These are phyloP conservation scores for Gautieria morchelliformis DNA, from an alignment of 768 basidiomycete species.

Conservation along the genomic window DNA sequence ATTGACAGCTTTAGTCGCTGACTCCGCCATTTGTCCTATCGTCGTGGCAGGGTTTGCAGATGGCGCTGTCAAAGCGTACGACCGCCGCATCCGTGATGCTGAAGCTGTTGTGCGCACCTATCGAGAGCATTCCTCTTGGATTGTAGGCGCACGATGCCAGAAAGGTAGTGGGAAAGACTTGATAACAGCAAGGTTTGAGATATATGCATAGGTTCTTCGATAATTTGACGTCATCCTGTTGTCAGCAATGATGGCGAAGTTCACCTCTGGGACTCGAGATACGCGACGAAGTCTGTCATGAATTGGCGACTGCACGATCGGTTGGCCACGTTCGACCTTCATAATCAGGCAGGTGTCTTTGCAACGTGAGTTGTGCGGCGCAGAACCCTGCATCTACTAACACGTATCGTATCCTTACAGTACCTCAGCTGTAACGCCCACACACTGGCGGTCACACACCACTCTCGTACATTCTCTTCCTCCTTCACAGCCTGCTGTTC, in stretches of 20 bases:
- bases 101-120: slow-evolving; percentile 76
- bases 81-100: slow-evolving; percentile 77
- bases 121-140: slow-evolving; percentile 74
- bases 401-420: slow-evolving; percentile 19
- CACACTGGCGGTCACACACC: slow-evolving; percentile 53
- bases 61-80: slow-evolving; percentile 82
- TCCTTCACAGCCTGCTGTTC: slow-evolving; percentile 20
- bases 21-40: slow-evolving; percentile 62
- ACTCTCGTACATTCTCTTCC: slow-evolving; percentile 46
- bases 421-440: slow-evolving; percentile 48
- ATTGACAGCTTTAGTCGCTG: slow-evolving; percentile 76
- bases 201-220: background rate
- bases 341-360: slow-evolving; percentile 73
- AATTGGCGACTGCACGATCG: slow-evolving; percentile 64
- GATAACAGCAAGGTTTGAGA: slow-evolving; percentile 72
- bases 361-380: slow-evolving; percentile 52
- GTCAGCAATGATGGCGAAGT: slow-evolving; percentile 80
- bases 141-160: slow-evolving; percentile 85
- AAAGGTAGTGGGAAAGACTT: slow-evolving; percentile 58
- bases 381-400: background rate
- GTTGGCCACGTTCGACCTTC: slow-evolving; percentile 79
- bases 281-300: slow-evolving; percentile 44
- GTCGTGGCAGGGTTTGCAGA: slow-evolving; percentile 92
- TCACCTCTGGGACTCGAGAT: slow-evolving; percentile 84
- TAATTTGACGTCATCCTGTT: slow-evolving; percentile 1